Conservation (phyloP, 306 rosid genomes). For the Rosa rugosa region DNA sequence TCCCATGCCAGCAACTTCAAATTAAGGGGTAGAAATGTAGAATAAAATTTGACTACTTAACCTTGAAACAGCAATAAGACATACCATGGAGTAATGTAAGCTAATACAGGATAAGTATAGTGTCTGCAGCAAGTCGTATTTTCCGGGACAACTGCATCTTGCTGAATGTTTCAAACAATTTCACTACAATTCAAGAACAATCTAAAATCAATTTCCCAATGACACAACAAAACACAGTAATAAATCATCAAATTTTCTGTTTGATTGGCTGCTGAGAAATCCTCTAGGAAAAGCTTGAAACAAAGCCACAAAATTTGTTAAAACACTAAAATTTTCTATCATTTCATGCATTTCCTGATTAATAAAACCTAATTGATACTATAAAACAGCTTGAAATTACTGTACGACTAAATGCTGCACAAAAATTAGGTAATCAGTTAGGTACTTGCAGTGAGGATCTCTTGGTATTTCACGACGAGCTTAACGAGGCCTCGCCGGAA, state of each 20-base stretch:
- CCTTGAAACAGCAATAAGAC: neutral
- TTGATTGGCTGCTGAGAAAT: slow-evolving; percentile 6
- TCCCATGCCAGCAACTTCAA: no score
- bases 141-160: slow-evolving; percentile 53
- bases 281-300: neutral
- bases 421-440: neutral
- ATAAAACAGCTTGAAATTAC: neutral
- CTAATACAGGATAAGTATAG: slow-evolving; percentile 73
- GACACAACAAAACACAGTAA: slow-evolving; percentile 1
- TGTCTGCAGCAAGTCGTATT: slow-evolving; percentile 51
- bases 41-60: no score
- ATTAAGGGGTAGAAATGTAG: no score
- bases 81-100: slow-evolving; percentile 94
- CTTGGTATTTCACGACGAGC: slow-evolving; percentile 43
- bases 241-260: neutral
- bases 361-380: neutral
- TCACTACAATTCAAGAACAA: slow-evolving; percentile 5
- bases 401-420: neutral
- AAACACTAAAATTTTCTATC: neutral
- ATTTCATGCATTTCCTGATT: neutral
- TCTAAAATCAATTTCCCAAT: slow-evolving; percentile 4
- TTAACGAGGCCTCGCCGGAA: slow-evolving; percentile 47
- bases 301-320: neutral
- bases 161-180: slow-evolving; percentile 36
- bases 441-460: slow-evolving; percentile 62